Base-by-base conservation (phyloP, 495 filamentous ascomycete species). In the Aspergillus affinis region DNA sequence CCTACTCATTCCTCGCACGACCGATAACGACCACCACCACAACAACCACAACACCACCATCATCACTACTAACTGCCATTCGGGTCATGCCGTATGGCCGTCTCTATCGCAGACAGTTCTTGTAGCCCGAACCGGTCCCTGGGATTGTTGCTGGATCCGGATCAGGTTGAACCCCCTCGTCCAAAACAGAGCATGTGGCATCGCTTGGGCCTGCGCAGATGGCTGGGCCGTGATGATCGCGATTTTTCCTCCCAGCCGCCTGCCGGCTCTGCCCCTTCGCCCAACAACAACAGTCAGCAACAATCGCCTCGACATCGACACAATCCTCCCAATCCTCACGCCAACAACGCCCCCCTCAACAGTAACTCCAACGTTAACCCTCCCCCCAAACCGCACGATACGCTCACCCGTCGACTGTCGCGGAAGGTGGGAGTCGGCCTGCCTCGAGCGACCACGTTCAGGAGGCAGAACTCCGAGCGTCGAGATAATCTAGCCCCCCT, bases 401-500 rank as follows among this genome's bases (percentile, higher is more conserved):
- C 80, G 41, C 55, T 83, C 26, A 77, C 75, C 26, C 78, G 86
- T 55, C 82, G 85, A 60, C 68, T 86, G 41, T 87, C 88, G 17
- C 76, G 88, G 61, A 87, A 82, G 61, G 92, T 92, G 1, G 84
- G 93, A n/a, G 88, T 91, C 10, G 88, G 87, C 17, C 76, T 95
- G 45, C 90, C 92, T 36, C 82, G 90, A 56, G 76, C 86, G 12
- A 81, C 85, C 54, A 92, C 90, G 4, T 91, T 93, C 72, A 88
- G 86, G 71, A 82, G 92, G 65, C 91, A 92, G 66, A 84, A 88
- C 65, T 91, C 90, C 23, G 93, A 96, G 71, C 81, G 80, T 59
- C 81, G 90, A 61, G 86, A 92, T 62, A 86, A 82, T 59, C 79
- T 95, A 26, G 80, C 86, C 51, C 86, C 89, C 26, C 72, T 83